phyloP scores from a whole-genome alignment of 2,329 filamentous ascomycete species.

The Aspergillus aculeatinus region DNA sequence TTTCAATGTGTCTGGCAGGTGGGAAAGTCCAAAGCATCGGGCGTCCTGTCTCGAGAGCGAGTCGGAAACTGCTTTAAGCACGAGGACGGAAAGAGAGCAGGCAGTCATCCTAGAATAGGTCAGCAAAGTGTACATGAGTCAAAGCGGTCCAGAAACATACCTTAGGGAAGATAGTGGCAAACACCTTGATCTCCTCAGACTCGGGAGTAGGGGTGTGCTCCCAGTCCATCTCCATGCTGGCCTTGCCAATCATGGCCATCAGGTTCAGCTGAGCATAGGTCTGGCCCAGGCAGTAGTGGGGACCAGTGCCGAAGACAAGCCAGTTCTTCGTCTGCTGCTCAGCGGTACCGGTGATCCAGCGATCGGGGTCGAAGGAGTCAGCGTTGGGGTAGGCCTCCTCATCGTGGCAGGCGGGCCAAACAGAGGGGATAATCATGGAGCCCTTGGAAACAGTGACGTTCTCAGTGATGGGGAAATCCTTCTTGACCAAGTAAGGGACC shows the following conservation, averaged over 20 bases:
- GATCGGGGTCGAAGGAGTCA: constrained; percentile 83
- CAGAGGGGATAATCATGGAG: constrained; percentile 90
- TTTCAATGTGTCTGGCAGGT: neutral
- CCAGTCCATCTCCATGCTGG: constrained; percentile 84
- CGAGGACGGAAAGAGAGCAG: constrained; percentile 67
- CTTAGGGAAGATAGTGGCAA: constrained; percentile 96
- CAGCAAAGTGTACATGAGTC: constrained; percentile 19
- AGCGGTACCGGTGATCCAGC: constrained; percentile 86
- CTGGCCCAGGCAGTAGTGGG: constrained; percentile 95
- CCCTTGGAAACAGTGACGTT: constrained; percentile 91
- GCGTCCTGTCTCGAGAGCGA: neutral
- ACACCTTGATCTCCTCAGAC: constrained; percentile 96
- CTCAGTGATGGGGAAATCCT: constrained; percentile 85
- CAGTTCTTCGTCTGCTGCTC: constrained; percentile 94
- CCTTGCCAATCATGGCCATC: constrained; percentile 86
- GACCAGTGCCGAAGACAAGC: constrained; percentile 91
- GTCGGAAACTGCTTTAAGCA: constrained; percentile 28
- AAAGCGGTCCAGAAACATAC: constrained; percentile 46
- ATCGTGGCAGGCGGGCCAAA: constrained; percentile 87
- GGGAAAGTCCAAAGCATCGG: neutral
- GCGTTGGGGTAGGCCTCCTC: constrained; percentile 89
- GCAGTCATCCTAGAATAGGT: constrained; percentile 69
- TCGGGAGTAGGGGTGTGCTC: constrained; percentile 77
- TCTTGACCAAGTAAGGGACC: constrained; percentile 94
- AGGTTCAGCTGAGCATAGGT: constrained; percentile 87